These are phyloP conservation scores for Fraxinus pennsylvanica DNA, from an alignment of 257 asterid species.

Conservation along the genomic window DNA sequence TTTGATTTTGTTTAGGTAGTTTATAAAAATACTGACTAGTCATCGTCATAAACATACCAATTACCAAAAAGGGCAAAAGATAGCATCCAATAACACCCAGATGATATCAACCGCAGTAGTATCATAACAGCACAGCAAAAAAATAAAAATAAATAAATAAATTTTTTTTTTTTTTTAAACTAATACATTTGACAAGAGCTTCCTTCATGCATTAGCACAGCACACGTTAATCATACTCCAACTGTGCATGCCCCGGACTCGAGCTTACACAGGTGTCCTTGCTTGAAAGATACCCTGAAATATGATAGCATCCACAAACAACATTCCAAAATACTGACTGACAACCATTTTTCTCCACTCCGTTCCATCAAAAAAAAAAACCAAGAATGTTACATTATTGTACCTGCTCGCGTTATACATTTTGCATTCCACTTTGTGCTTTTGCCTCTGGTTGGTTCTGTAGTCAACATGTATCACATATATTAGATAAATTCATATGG, in stretches of 20 bases:
- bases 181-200: constrained; percentile 21
- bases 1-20: too few relatives aligned
- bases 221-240: constrained; percentile 11
- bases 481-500: not conserved
- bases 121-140: constrained; percentile 18
- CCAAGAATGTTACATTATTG: not conserved
- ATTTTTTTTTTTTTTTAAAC: too few relatives aligned
- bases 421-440: constrained; percentile 37
- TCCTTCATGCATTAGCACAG: constrained; percentile 21
- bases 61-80: too few relatives aligned
- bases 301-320: too few relatives aligned
- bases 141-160: not conserved
- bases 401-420: constrained; percentile 40
- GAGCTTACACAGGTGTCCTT: constrained; percentile 18
- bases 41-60: too few relatives aligned
- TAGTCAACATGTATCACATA: not conserved
- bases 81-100: not conserved
- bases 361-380: not conserved
- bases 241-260: constrained; percentile 7
- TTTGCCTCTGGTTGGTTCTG: constrained; percentile 42
- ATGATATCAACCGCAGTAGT: constrained; percentile 12
- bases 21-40: too few relatives aligned
- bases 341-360: not conserved
- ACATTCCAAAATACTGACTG: too few relatives aligned
- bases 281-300: constrained; percentile 10